Evolutionary conservation across 164 flowering plant genomes (phyloP), one percentile per base, ranked within the genome.

Genomic region (Protea cynaroides): DNA sequence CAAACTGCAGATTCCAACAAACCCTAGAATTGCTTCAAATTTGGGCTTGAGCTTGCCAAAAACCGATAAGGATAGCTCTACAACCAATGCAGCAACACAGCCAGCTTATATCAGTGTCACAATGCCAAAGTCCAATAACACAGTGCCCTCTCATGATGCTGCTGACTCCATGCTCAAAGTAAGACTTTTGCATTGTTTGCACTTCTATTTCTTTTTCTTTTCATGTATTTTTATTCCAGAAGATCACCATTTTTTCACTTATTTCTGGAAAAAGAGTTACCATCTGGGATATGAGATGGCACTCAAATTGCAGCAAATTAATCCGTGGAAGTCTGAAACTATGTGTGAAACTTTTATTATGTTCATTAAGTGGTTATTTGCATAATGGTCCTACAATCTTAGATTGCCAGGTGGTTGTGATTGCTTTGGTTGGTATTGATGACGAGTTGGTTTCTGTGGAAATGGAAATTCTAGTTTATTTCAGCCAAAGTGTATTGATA

Each of bases 11-110:
- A 89, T 94, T 67, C 90, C 85, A 62, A 88, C 92, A 59, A 94
- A 94, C 71, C 97, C 97, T 62, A 88, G 96, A 86, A 91, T 91
- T 74, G 87, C 92, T 71, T 80, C 96, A 61, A 83, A 76, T 80
- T 69, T 91, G 78, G 66, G 84, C 25, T 55, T 80, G 49, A 82
- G 85, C 66, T 56, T 76, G 62, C 74, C 80, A 56, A 88, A 84
- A 75, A 56, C 72, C 5, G 83, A 80, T 19, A 86, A 84, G 82
- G 93, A 82, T 61, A 76, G 63, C 71, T 67, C 82, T 69, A 52
- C 82, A 49, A 66, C 73, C 51, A 66, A 64, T 74, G 71, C 80
- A 36, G 71, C 82, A 44, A 59, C 80, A 71, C 86, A 82, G 67
- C 99, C 99, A 23, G 92, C 89, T 53, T 94, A 91, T 74, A 70